Conservation (phyloP, 2,329 filamentous ascomycete genomes). For the Paecilomyces formosus region DNA sequence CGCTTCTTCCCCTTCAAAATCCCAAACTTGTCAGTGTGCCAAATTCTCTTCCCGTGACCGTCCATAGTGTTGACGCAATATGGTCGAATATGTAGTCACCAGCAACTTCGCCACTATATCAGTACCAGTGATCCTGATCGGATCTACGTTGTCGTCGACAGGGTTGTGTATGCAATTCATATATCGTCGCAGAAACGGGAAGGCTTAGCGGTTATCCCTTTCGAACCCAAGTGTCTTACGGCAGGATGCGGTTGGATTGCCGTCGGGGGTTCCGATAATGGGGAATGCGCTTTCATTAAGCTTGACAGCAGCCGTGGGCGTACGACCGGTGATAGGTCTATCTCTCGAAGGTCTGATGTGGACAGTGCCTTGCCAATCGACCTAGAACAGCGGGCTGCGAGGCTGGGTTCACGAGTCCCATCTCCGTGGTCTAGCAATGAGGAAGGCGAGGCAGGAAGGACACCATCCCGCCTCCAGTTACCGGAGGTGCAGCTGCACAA, state of each 20-base stretch:
- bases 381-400: conserved; percentile 23
- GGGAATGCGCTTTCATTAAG: conserved; percentile 76
- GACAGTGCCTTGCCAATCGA: conserved; percentile 52
- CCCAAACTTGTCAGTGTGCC: conserved; percentile 52
- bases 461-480: conserved; percentile 20
- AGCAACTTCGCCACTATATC: conserved; percentile 72
- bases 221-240: conserved; percentile 75
- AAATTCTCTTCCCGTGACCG: conserved; percentile 9
- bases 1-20: conserved; percentile 63
- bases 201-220: conserved; percentile 63
- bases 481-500: conserved; percentile 49
- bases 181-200: conserved; percentile 63
- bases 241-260: conserved; percentile 82
- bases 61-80: conserved; percentile 6
- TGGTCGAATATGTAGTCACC: conserved; percentile 24
- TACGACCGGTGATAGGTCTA: conserved; percentile 30
- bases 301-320: conserved; percentile 38
- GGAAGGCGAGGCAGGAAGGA: conserved; percentile 12
- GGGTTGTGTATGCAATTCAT: conserved; percentile 66
- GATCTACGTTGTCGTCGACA: conserved; percentile 77
- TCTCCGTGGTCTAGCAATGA: conserved; percentile 14
- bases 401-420: conserved; percentile 15
- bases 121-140: conserved; percentile 68
- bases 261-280: conserved; percentile 74
- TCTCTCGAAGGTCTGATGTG: conserved; percentile 38